Evolutionary conservation across 768 basidiomycete species (phyloP).

Genomic region (Stropharia rugosoannulata): DNA sequence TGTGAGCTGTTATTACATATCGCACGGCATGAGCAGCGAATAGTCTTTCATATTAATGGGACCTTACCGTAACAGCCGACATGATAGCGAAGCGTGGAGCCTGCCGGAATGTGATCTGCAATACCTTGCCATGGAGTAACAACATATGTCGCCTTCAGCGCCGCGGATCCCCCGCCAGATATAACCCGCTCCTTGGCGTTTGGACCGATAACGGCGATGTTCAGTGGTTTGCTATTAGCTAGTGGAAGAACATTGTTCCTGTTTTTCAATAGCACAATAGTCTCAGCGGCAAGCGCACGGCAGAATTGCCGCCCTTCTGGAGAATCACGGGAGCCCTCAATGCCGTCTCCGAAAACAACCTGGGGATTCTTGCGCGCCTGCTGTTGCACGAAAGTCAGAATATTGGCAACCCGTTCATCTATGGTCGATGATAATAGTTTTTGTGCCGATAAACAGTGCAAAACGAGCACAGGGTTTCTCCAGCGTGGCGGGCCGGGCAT

Average conservation of each 20-base stretch:
- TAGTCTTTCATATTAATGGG: background rate
- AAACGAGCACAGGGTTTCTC: conserved; percentile 47
- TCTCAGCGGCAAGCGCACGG: conserved; percentile 55
- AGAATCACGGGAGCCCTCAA: conserved; percentile 54
- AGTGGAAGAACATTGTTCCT: conserved; percentile 54
- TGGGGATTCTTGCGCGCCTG: conserved; percentile 55
- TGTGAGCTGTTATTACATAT: conserved; percentile 43
- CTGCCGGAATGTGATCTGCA: conserved; percentile 43
- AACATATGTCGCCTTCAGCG: conserved; percentile 66
- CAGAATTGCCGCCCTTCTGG: conserved; percentile 51
- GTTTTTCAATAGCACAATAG: conserved; percentile 71
- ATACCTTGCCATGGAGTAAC: conserved; percentile 67
- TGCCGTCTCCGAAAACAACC: conserved; percentile 60
- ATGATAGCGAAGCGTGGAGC: conserved; percentile 50
- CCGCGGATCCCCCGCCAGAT: conserved; percentile 78
- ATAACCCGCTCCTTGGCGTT: conserved; percentile 65
- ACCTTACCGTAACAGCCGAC: conserved; percentile 64
- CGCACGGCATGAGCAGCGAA: background rate
- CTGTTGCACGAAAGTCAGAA: conserved; percentile 58
- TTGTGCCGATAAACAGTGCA: conserved; percentile 36
- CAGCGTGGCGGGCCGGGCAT: conserved; percentile 77
- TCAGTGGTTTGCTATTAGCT: conserved; percentile 33
- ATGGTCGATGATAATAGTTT: conserved; percentile 49
- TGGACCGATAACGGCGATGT: conserved; percentile 66
- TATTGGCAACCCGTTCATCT: conserved; percentile 47